These are phyloP conservation scores for Samsoniella hepiali DNA, from an alignment of 2,329 filamentous ascomycete genomes.

Conservation along the genomic window DNA sequence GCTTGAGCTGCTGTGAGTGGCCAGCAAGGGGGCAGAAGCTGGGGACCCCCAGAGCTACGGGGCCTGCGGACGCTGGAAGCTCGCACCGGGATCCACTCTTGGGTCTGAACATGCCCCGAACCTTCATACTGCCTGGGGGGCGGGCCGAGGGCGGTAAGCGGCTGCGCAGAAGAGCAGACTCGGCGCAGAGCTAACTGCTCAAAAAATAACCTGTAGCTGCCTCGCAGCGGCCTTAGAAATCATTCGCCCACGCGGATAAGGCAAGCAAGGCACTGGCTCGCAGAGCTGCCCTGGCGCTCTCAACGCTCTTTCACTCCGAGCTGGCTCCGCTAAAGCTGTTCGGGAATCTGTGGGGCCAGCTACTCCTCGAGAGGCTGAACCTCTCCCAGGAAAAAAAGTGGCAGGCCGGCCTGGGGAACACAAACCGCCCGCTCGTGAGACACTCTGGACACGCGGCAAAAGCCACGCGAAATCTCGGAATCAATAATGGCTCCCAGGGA, in stretches of 20 bases:
- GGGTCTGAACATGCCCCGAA: not conserved
- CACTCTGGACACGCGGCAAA: not conserved
- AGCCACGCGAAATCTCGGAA: not conserved
- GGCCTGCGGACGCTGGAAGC: constrained; percentile 10
- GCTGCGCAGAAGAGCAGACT: not conserved
- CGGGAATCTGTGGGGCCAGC: not conserved
- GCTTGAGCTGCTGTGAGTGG: constrained; percentile 3
- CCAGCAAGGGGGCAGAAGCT: not conserved
- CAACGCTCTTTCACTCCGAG: too few relatives aligned
- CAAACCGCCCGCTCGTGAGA: not conserved
- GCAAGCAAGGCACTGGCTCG: too few relatives aligned
- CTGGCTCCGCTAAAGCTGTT: not conserved
- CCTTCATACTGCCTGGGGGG: not conserved
- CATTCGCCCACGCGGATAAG: too few relatives aligned
- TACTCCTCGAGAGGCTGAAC: not conserved
- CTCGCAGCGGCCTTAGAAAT: too few relatives aligned
- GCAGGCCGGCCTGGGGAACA: not conserved
- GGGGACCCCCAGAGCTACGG: constrained; percentile 3
- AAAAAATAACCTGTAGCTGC: too few relatives aligned
- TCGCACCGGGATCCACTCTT: constrained; percentile 6
- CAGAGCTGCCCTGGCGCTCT: too few relatives aligned
- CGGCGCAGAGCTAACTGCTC: not conserved
- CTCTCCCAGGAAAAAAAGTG: not conserved
- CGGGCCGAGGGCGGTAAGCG: not conserved
- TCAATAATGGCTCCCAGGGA: not conserved